A percentile compares a stretch with the other conserved stretches of the same genome.
phyloP scores from a whole-genome alignment of 495 filamentous ascomycete species.

The Cairneyella variabilis region DNA sequence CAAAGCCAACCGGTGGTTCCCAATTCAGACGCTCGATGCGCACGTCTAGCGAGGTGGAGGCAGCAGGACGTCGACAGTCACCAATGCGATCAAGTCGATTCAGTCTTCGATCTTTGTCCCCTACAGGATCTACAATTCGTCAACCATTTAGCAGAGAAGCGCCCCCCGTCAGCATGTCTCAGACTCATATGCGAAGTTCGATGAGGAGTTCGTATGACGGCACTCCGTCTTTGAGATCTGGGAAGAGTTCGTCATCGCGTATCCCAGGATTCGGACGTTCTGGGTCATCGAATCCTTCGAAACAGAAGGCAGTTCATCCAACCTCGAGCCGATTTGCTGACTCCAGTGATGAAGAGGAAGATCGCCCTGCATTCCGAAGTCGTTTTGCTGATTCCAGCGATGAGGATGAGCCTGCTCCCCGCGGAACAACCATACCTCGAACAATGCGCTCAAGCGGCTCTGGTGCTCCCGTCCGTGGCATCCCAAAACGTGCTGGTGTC shows the following conservation, averaged over 20 bases:
- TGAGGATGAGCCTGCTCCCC: conserved; percentile 37
- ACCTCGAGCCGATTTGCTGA: conserved; percentile 53
- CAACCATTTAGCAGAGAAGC: conserved; percentile 23
- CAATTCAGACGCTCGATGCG: conserved; percentile 24
- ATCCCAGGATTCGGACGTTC: conserved; percentile 39
- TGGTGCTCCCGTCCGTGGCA: conserved; percentile 53
- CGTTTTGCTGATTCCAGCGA: conserved; percentile 83
- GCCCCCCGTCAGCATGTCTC: conserved; percentile 6
- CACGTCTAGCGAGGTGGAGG: neutral
- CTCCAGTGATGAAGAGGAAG: conserved; percentile 70
- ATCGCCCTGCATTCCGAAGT: conserved; percentile 51
- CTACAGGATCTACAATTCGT: conserved; percentile 27
- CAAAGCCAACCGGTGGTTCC: conserved; percentile 7
- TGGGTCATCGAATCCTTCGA: neutral
- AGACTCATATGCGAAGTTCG: conserved; percentile 41
- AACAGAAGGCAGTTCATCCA: neutral
- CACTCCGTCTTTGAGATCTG: conserved; percentile 18
- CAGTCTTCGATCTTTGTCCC: conserved; percentile 40
- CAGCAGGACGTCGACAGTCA: conserved; percentile 10
- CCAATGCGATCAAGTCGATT: conserved; percentile 31
- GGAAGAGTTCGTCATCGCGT: conserved; percentile 26
- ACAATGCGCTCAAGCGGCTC: conserved; percentile 16
- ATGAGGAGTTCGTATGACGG: conserved; percentile 36
- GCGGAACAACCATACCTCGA: conserved; percentile 19
- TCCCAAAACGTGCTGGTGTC: conserved; percentile 48